phyloP scores from a whole-genome alignment of 2,329 filamentous ascomycete species.

The Trichoderma atroviride region DNA sequence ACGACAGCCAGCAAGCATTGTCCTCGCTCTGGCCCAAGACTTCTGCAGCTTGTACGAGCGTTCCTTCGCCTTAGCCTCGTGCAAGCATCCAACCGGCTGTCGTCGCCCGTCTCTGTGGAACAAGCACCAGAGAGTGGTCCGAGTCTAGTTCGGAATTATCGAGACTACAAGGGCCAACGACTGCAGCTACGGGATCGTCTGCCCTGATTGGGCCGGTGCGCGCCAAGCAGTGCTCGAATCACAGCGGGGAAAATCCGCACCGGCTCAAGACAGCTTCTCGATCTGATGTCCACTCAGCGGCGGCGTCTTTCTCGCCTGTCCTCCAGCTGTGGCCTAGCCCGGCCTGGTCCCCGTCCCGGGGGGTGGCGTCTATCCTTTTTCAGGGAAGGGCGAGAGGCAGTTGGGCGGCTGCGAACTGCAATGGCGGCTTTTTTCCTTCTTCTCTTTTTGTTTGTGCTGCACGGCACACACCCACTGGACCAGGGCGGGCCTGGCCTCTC shows the following conservation, averaged over 20 bases:
- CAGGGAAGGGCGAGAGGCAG: constrained; percentile 3
- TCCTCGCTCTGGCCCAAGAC: not conserved
- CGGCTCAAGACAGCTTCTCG: not conserved
- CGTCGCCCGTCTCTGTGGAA: constrained; percentile 5
- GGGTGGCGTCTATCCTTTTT: constrained; percentile 20
- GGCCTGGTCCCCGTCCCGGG: constrained; percentile 11
- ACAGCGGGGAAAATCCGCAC: constrained; percentile 31
- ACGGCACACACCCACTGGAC: not conserved
- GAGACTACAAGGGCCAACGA: not conserved
- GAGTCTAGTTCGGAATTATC: constrained; percentile 7
- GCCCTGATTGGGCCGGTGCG: constrained; percentile 36
- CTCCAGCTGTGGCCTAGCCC: not conserved
- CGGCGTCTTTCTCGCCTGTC: not conserved
- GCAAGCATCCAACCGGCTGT: not conserved
- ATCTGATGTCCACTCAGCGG: not conserved
- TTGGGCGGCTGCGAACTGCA: constrained; percentile 33
- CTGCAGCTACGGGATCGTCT: constrained; percentile 24
- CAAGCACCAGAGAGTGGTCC: not conserved
- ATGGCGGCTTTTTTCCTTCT: not conserved
- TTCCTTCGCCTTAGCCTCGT: not conserved
- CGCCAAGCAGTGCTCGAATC: constrained; percentile 32
- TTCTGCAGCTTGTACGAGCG: not conserved
- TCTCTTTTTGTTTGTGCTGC: not conserved
- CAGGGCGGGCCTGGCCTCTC: constrained; percentile 10
- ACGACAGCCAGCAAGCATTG: not conserved